Evolutionary conservation across 2,329 filamentous ascomycete genomes (phyloP).

Genomic region (Aureobasidium subglaciale): DNA sequence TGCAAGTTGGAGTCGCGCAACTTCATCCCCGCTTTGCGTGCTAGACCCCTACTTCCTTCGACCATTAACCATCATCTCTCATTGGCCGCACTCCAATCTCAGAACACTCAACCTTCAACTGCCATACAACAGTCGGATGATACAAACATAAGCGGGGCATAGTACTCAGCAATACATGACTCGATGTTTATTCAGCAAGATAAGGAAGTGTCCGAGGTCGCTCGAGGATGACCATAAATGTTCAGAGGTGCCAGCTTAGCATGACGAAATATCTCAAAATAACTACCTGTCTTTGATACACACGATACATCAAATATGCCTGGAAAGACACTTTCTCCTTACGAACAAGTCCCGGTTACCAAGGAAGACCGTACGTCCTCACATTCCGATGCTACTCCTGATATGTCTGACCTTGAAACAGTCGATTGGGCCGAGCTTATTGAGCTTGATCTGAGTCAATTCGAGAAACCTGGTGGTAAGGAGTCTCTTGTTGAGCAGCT

Average conservation of each 20-base stretch:
- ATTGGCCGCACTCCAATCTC: not conserved
- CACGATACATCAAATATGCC: slow-evolving; percentile 14
- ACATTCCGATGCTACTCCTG: not conserved
- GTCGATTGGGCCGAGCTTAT: slow-evolving; percentile 48
- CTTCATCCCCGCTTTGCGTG: slow-evolving; percentile 9
- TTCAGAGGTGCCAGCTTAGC: not conserved
- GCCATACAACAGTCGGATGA: not conserved
- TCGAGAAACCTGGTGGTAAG: slow-evolving; percentile 49
- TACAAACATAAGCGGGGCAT: not conserved
- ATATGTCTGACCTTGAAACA: not conserved
- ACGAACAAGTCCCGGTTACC: slow-evolving; percentile 28
- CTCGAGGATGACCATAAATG: not conserved
- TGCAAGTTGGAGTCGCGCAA: slow-evolving; percentile 5
- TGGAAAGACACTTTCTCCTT: slow-evolving; percentile 20
- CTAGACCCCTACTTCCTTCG: not conserved
- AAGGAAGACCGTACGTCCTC: slow-evolving; percentile 22
- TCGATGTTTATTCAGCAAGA: not conserved
- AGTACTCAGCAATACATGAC: not conserved
- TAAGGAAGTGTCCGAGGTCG: not conserved
- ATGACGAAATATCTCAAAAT: not conserved
- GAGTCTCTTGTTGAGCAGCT: slow-evolving; percentile 48
- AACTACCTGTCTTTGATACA: slow-evolving; percentile 11
- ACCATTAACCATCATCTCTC: not conserved
- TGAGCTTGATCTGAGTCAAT: slow-evolving; percentile 50
- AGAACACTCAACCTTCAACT: not conserved